These are phyloP conservation scores for Boletus rufocinnamomeus DNA, from an alignment of 768 basidiomycete species.

Conservation along the genomic window DNA sequence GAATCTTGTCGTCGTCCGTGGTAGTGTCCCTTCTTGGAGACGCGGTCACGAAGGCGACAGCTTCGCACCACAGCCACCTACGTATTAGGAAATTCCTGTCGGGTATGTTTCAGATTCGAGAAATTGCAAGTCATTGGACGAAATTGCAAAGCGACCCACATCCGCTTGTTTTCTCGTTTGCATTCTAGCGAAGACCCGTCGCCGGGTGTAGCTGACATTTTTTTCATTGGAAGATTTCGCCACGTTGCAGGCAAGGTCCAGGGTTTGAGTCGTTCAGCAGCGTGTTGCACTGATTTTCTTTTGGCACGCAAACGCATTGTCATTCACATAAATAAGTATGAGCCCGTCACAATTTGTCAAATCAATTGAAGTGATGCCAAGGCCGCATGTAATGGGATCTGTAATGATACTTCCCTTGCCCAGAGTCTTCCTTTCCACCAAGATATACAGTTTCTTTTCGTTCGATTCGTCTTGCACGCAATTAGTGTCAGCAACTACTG, in stretches of 20 bases:
- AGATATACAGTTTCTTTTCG: not conserved
- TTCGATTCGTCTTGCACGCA: not conserved
- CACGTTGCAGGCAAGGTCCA: not conserved
- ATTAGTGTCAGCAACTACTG: no score
- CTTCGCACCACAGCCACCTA: not conserved
- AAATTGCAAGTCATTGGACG: not conserved
- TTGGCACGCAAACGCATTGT: not conserved
- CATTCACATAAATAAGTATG: no score
- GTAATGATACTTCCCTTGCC: not conserved
- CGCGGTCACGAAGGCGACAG: not conserved
- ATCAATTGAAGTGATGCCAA: slow-evolving; percentile 8
- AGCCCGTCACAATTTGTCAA: not conserved
- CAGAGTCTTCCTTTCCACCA: not conserved
- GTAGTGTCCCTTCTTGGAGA: not conserved
- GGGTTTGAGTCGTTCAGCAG: not conserved
- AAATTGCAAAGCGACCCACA: not conserved
- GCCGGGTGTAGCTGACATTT: not conserved
- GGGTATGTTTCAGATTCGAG: not conserved
- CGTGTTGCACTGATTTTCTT: not conserved
- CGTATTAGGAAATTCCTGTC: slow-evolving; percentile 18
- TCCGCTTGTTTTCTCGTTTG: not conserved
- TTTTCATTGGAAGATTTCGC: not conserved
- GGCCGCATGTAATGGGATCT: not conserved
- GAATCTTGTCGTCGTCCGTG: slow-evolving; percentile 8
- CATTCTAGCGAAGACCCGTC: not conserved